phyloP scores from a whole-genome alignment of 345 rosid genomes.

The Pugionium dolabratum region DNA sequence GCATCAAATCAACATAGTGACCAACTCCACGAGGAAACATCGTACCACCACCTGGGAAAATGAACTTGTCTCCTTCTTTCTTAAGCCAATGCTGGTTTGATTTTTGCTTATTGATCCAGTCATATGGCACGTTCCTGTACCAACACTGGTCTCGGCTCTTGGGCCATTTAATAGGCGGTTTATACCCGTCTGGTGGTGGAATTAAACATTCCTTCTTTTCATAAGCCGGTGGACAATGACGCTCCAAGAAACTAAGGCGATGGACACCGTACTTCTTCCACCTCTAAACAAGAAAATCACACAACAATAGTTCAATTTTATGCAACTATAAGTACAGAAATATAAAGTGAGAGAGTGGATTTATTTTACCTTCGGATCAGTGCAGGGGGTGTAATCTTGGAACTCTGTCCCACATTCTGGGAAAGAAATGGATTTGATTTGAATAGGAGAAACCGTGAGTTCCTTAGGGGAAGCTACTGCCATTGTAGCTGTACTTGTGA shows the following conservation, averaged over 20 bases:
- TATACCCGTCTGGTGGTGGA: constrained; percentile 97
- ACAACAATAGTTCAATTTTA: constrained; percentile 4
- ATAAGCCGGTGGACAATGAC: constrained; percentile 85
- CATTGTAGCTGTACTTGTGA: constrained; percentile 39
- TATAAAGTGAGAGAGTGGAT: constrained; percentile 2
- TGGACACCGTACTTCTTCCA: constrained; percentile 90
- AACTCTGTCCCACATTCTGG: constrained; percentile 71
- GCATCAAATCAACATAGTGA: constrained; percentile 90
- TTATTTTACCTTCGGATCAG: constrained; percentile 81
- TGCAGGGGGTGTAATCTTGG: constrained; percentile 98
- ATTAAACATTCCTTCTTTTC: constrained; percentile 84
- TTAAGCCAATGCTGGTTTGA: constrained; percentile 96
- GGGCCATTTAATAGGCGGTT: constrained; percentile 93
- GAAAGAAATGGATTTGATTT: constrained; percentile 60
- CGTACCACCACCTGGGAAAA: constrained; percentile 97
- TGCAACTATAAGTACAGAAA: not conserved
- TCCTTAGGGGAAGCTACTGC: constrained; percentile 53
- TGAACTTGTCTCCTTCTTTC: constrained; percentile 92
- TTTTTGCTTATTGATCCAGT: constrained; percentile 96
- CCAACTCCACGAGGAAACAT: constrained; percentile 96
- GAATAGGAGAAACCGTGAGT: constrained; percentile 49
- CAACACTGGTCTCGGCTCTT: constrained; percentile 90
- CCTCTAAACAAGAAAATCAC: constrained; percentile 49
- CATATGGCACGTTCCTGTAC: constrained; percentile 97
- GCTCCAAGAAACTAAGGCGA: constrained; percentile 89